These are phyloP conservation scores for Chlamydomonas schloesseri DNA, from an alignment of 139 green algal genomes.

Conservation along the genomic window DNA sequence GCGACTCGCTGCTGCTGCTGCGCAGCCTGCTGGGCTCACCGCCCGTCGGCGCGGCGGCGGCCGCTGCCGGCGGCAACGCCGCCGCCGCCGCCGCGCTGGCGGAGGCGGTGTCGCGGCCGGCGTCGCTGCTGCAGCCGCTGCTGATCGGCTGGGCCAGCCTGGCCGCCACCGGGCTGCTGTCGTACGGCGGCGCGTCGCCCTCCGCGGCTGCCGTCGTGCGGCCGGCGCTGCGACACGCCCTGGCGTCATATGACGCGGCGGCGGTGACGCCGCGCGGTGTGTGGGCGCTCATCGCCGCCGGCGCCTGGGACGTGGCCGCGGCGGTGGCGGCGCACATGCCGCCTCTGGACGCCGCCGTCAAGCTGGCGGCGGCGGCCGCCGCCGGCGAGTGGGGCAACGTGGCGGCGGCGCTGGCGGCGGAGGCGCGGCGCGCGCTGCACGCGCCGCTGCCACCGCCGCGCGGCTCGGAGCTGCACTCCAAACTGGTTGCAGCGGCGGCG, in stretches of 20 bases:
- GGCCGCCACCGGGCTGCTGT: constrained; percentile 43
- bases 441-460: constrained; percentile 48
- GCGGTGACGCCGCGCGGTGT: constrained; percentile 21
- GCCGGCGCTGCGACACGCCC: constrained; percentile 46
- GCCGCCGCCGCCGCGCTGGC: constrained; percentile 12
- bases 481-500: constrained; percentile 58
- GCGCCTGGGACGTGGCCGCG: constrained; percentile 56
- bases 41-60: neutral
- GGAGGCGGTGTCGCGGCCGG: constrained; percentile 47
- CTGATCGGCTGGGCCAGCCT: constrained; percentile 58
- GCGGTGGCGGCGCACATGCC: constrained; percentile 42
- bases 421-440: constrained; percentile 45
- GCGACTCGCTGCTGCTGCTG: constrained; percentile 59
- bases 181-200: neutral
- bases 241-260: constrained; percentile 27
- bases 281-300: constrained; percentile 28
- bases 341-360: constrained; percentile 39
- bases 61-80: constrained; percentile 31
- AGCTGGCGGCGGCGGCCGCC: constrained; percentile 56
- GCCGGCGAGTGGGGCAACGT: constrained; percentile 18
- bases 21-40: constrained; percentile 16
- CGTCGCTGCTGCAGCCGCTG: constrained; percentile 62
- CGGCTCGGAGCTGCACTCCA: constrained; percentile 53
- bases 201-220: constrained; percentile 15
- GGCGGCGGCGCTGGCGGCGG: constrained; percentile 31